Conservation (phyloP, 331 rosid genomes). For the Prunus yedoensis region DNA sequence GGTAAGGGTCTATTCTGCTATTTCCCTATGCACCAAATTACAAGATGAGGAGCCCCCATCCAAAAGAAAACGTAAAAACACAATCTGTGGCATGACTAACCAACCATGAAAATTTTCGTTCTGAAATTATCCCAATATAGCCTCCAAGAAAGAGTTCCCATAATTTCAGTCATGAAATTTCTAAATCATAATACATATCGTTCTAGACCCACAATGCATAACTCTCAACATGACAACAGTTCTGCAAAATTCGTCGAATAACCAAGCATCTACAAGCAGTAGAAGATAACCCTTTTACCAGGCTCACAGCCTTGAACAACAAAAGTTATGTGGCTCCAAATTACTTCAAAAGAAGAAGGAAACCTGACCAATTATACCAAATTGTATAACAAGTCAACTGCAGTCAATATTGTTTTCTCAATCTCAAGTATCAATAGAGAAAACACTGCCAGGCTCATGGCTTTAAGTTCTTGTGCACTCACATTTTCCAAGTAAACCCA, state of each 20-base stretch:
- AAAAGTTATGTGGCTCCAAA: neutral
- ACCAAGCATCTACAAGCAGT: neutral
- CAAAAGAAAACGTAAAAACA: neutral
- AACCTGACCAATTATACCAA: neutral
- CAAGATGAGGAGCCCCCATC: slow-evolving; percentile 6
- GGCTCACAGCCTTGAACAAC: neutral
- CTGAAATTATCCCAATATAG: neutral
- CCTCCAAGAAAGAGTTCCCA: neutral
- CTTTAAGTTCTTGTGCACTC: slow-evolving; percentile 1
- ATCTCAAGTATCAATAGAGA: neutral
- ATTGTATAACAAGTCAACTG: neutral
- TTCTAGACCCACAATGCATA: neutral
- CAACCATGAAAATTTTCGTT: neutral
- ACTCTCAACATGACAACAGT: slow-evolving; percentile 9
- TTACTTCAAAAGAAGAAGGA: slow-evolving; percentile 1
- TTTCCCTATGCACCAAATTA: neutral
- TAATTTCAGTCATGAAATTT: neutral
- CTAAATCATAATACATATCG: neutral
- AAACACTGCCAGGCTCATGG: neutral
- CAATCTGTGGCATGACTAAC: neutral
- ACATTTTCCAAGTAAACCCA: neutral
- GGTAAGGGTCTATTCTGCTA: neutral
- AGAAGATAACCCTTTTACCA: neutral
- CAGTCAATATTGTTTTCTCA: neutral
- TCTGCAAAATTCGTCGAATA: neutral